These are phyloP conservation scores for Pisolithus marmoratus DNA, from an alignment of 768 basidiomycete species.

Conservation along the genomic window DNA sequence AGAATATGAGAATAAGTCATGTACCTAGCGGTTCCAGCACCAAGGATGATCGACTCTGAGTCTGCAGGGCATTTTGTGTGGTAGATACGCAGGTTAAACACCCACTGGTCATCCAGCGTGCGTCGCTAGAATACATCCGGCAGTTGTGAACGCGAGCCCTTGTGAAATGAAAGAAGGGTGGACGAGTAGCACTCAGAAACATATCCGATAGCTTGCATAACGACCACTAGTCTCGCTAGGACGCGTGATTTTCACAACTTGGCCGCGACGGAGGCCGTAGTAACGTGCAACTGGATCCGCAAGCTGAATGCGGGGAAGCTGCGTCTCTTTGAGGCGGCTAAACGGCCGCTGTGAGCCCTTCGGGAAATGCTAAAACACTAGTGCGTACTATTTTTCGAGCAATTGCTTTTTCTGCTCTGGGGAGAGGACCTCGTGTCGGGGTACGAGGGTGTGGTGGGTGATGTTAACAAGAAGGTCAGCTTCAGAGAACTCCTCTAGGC, in stretches of 20 bases:
- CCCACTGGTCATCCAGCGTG: neutral
- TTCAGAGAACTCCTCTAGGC: constrained; percentile 94
- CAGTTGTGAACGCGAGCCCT: constrained; percentile 3
- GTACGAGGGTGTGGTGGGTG: constrained; percentile 92
- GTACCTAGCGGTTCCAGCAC: no score
- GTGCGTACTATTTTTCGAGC: constrained; percentile 86
- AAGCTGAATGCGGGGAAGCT: constrained; percentile 93
- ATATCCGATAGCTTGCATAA: constrained; percentile 89
- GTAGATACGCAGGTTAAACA: no score
- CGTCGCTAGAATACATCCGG: constrained; percentile 11
- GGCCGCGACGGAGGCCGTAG: constrained; percentile 91
- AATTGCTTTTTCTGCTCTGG: constrained; percentile 82
- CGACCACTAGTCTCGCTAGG: constrained; percentile 96
- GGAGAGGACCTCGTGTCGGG: constrained; percentile 83
- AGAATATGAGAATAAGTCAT: neutral
- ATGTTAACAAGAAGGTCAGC: constrained; percentile 97
- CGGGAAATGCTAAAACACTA: neutral
- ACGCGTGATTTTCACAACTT: constrained; percentile 97
- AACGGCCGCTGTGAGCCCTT: constrained; percentile 3
- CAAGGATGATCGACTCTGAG: no score
- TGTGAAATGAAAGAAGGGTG: neutral
- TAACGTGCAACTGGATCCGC: constrained; percentile 98
- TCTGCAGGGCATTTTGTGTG: no score
- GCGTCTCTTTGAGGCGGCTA: constrained; percentile 96
- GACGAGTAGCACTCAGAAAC: constrained; percentile 46